Conservation (phyloP, 306 rosid genomes). For the Prosopis cineraria region DNA sequence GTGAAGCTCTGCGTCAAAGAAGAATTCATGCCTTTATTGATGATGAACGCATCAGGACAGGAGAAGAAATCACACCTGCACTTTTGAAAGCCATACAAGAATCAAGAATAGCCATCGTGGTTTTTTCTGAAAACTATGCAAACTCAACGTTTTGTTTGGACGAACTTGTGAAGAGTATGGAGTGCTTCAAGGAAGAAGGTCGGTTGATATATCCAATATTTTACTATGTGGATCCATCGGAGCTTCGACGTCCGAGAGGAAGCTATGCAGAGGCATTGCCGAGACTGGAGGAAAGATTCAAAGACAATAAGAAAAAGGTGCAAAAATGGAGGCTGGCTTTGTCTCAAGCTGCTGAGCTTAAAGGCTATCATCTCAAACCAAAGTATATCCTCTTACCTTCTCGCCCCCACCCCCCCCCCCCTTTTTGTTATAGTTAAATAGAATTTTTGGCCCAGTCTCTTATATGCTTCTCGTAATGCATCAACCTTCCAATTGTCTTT, state of each 20-base stretch:
- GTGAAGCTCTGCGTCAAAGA: slow-evolving; percentile 24
- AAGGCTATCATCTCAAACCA: background rate
- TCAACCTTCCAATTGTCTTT: too few relatives aligned
- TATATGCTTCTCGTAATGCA: too few relatives aligned
- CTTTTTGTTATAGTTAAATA: too few relatives aligned
- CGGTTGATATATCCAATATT: background rate
- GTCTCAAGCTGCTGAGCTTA: background rate
- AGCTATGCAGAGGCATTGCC: background rate
- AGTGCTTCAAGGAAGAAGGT: background rate
- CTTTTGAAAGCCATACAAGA: background rate
- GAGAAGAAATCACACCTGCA: background rate
- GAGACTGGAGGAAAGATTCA: too few relatives aligned
- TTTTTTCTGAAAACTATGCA: background rate
- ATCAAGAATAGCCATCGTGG: background rate
- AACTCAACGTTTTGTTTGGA: background rate
- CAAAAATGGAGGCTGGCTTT: background rate
- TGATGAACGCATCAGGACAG: background rate
- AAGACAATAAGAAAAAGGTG: background rate
- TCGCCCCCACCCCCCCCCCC: rapidly evolving
- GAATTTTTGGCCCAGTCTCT: background rate
- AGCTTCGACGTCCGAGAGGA: background rate
- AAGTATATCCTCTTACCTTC: background rate
- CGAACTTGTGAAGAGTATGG: background rate
- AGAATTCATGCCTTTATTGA: background rate
- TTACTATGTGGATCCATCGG: background rate